These are phyloP conservation scores for Aspergillus pseudoterreus DNA, from an alignment of 2,329 filamentous ascomycete genomes.

Conservation along the genomic window DNA sequence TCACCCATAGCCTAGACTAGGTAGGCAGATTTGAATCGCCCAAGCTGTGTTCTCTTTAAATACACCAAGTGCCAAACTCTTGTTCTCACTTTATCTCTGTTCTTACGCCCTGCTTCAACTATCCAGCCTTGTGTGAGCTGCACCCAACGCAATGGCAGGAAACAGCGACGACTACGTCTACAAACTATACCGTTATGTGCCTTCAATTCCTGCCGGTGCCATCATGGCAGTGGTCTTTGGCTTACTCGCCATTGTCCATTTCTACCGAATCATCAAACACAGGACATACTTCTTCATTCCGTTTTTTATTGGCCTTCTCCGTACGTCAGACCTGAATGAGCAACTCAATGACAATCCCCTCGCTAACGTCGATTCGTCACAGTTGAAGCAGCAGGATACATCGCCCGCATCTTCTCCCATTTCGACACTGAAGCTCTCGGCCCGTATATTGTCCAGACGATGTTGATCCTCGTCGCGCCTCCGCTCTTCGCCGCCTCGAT, in stretches of 20 bases:
- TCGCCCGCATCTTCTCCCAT: constrained; percentile 24
- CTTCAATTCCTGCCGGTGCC: constrained; percentile 19
- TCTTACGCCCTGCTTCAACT: too few relatives aligned
- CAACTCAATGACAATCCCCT: background rate
- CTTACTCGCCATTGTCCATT: constrained; percentile 18
- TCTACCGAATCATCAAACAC: constrained; percentile 9
- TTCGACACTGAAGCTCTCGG: constrained; percentile 19
- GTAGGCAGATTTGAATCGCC: too few relatives aligned
- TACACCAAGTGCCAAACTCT: too few relatives aligned
- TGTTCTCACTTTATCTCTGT: too few relatives aligned
- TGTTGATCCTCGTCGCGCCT: constrained; percentile 29
- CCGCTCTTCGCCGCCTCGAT: constrained; percentile 28
- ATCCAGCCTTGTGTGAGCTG: too few relatives aligned
- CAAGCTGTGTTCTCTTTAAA: too few relatives aligned
- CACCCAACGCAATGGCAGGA: too few relatives aligned
- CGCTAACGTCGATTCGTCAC: background rate
- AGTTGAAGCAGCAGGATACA: constrained; percentile 25
- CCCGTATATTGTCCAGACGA: constrained; percentile 27
- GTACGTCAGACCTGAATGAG: constrained; percentile 18
- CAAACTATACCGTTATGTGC: constrained; percentile 39
- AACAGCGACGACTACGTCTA: too few relatives aligned
- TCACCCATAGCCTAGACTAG: too few relatives aligned
- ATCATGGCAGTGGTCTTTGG: constrained; percentile 24
- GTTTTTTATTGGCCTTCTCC: constrained; percentile 30
- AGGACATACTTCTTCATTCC: constrained; percentile 28